Evolutionary conservation across 352 stramenopile genomes (phyloP), one percentile per base, ranked within the genome.

Genomic region (Phytopythium vexans): DNA sequence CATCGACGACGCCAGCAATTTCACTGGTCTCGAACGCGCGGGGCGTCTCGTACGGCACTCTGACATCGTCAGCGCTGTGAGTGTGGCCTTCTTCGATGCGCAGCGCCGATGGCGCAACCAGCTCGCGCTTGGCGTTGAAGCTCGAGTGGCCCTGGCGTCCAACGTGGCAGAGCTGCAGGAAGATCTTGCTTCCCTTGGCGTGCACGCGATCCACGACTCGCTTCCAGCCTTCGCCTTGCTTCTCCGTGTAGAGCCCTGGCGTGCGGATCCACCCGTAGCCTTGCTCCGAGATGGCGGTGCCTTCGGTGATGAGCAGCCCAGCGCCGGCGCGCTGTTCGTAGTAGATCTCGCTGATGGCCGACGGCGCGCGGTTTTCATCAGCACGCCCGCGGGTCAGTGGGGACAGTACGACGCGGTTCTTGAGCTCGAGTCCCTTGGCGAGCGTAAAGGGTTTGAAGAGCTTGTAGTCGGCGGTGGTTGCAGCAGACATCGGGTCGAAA

Each of bases 11-110:
- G 8, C 40, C 14, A 32, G 68, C 39, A 53, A 95, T 86, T 12
- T 95, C 85, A 6, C 89, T 66, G 8, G 64, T 46, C 5, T 63
- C 70, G 41, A 96, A 60, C 15, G 62, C 64, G 37, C 65, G 60
- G 4, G 86, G 85, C 53, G n/a, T 40, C 39, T 52, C 35, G 48
- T 51, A 74, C 36, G 34, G 52, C 12, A 46, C 54, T 41, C 49
- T 48, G 9, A 62, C 52, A 3, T 41, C 51, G 8, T 52, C 43
- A 3, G 49, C 48, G 21, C 60, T 39, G 31, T 42, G 48, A 10
- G 49, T 55, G 10, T 46, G 49, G 44, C 41, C 53, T 38, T 36
- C 38, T 15, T 3, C 52, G 35, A 53, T 40, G 15, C 4, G 53
- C 16, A 64, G 69, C 8, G 75, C 46, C 8, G 69, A 70, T 10